Evolutionary conservation across 2,329 filamentous ascomycete genomes (phyloP).

Genomic region (Podosphaera xanthii): DNA sequence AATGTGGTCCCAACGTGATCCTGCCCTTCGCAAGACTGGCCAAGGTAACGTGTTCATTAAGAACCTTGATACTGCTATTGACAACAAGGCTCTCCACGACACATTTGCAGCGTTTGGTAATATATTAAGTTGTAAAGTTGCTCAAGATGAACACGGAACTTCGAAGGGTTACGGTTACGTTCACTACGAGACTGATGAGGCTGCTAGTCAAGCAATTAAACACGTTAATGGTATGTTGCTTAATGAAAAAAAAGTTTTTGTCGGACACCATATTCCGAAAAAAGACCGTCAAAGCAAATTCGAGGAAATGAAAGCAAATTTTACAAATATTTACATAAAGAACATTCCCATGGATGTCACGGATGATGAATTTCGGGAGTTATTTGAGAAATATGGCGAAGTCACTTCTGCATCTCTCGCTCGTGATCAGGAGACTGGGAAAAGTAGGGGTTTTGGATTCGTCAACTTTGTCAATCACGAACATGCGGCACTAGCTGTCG

Average conservation of each 20-base stretch:
- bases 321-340: conserved; percentile 99
- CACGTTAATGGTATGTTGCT: conserved; percentile 98
- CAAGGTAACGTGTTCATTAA: conserved; percentile 99
- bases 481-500: conserved; percentile 63
- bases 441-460: conserved; percentile 88
- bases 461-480: conserved; percentile 92
- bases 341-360: conserved; percentile 70
- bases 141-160: conserved; percentile 86
- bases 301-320: conserved; percentile 99
- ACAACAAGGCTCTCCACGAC: conserved; percentile 99
- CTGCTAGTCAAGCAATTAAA: conserved; percentile 92
- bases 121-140: conserved; percentile 98
- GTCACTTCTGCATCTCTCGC: conserved; percentile 91
- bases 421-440: conserved; percentile 60
- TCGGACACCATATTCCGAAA: conserved; percentile 98
- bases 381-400: conserved; percentile 81
- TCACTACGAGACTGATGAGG: conserved; percentile 98
- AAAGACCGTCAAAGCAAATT: conserved; percentile 99
- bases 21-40: conserved; percentile 94
- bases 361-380: conserved; percentile 81
- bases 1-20: conserved; percentile 99
- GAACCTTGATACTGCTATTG: conserved; percentile 94
- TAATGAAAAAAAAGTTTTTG: conserved; percentile 99
- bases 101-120: conserved; percentile 98
- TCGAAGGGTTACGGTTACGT: conserved; percentile 99